Percentiles rank a stretch among this genome's conserved stretches.
Evolutionary conservation across 495 filamentous ascomycete species (phyloP).

Genomic region (Neurospora pannonica): DNA sequence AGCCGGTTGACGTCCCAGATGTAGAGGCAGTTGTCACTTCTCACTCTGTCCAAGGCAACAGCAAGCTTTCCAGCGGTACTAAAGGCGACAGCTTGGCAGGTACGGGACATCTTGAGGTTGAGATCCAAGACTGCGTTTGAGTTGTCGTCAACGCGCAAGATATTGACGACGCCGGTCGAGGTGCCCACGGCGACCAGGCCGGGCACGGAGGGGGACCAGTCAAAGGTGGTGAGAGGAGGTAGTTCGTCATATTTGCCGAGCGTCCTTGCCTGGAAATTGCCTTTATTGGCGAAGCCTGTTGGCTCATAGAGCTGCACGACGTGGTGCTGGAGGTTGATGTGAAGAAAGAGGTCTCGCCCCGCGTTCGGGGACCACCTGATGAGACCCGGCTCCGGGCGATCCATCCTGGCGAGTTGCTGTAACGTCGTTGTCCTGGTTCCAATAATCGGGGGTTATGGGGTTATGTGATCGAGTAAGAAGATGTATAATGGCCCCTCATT

Average conservation of each 20-base stretch:
- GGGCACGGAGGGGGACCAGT: slow-evolving; percentile 71
- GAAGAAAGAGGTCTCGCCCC: slow-evolving; percentile 56
- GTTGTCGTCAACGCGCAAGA: slow-evolving; percentile 64
- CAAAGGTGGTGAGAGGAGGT: slow-evolving; percentile 81
- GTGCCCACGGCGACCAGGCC: slow-evolving; percentile 79
- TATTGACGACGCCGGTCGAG: slow-evolving; percentile 70
- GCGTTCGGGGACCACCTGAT: slow-evolving; percentile 88
- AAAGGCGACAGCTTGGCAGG: slow-evolving; percentile 88
- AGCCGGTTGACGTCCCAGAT: slow-evolving; percentile 82
- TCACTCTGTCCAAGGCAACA: slow-evolving; percentile 79
- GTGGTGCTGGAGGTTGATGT: slow-evolving; percentile 73
- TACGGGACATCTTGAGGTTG: slow-evolving; percentile 72
- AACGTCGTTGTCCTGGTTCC: background rate
- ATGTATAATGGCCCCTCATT: background rate
- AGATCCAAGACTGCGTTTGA: slow-evolving; percentile 59
- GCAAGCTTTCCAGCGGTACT: slow-evolving; percentile 70
- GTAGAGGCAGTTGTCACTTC: slow-evolving; percentile 87
- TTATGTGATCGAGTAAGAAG: background rate
- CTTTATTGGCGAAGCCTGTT: slow-evolving; percentile 44
- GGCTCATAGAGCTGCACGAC: slow-evolving; percentile 72
- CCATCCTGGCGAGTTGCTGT: slow-evolving; percentile 25
- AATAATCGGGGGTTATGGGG: background rate
- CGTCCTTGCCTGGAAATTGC: slow-evolving; percentile 54
- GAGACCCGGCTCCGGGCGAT: slow-evolving; percentile 43
- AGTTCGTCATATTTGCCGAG: slow-evolving; percentile 68